These are phyloP conservation scores for Hagleromyces aurorensis DNA, from an alignment of 805 yeast genomes.

Conservation along the genomic window DNA sequence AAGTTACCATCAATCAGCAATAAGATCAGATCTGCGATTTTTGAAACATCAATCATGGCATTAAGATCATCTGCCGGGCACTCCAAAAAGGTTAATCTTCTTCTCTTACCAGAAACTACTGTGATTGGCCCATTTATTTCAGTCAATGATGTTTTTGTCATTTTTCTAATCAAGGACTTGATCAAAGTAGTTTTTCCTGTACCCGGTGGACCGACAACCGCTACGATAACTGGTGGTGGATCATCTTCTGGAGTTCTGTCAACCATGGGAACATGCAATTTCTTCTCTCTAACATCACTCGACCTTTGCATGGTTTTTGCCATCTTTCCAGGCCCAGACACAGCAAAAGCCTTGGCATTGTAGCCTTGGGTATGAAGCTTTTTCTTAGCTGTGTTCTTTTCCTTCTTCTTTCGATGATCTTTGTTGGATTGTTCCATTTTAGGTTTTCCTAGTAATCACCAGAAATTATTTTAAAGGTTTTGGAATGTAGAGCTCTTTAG, in stretches of 20 bases:
- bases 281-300: conserved; percentile 72
- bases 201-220: conserved; percentile 98
- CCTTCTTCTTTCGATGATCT: conserved; percentile 63
- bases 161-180: conserved; percentile 77
- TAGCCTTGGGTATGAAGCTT: conserved; percentile 82
- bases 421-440: conserved; percentile 68
- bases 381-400: conserved; percentile 63
- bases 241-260: conserved; percentile 96
- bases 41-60: conserved; percentile 94
- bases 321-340: conserved; percentile 76
- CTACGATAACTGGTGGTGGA: conserved; percentile 94
- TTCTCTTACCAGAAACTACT: conserved; percentile 88
- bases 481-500: too few species aligned
- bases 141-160: conserved; percentile 75
- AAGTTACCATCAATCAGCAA: conserved; percentile 92
- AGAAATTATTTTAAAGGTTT: too few species aligned
- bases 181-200: conserved; percentile 94
- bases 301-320: conserved; percentile 78
- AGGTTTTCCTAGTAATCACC: too few species aligned
- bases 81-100: conserved; percentile 88
- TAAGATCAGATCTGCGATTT: conserved; percentile 86
- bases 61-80: conserved; percentile 81
- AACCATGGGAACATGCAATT: conserved; percentile 93
- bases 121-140: conserved; percentile 96
- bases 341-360: conserved; percentile 79